Conservation (phyloP, 306 rosid species). For the Citrullus mucosospermus region DNA sequence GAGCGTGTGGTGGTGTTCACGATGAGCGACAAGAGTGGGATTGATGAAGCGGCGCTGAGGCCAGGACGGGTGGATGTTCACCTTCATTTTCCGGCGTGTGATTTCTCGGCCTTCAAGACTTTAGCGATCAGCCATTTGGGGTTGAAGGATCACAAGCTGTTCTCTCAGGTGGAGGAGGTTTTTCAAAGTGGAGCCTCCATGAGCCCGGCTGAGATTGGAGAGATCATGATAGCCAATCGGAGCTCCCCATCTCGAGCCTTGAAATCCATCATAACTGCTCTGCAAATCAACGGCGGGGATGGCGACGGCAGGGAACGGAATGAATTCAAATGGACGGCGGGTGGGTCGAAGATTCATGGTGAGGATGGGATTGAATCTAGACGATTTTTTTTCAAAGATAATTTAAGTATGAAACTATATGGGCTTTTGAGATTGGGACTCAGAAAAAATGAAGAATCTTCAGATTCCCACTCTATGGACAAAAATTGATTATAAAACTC, state of each 20-base stretch:
- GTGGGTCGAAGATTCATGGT: not conserved
- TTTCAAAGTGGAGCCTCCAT: slow-evolving; percentile 51
- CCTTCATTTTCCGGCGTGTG: slow-evolving; percentile 66
- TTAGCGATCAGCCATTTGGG: slow-evolving; percentile 61
- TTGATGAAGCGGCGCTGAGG: slow-evolving; percentile 53
- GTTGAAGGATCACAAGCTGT: slow-evolving; percentile 86
- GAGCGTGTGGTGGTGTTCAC: slow-evolving; percentile 83
- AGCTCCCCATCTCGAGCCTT: slow-evolving; percentile 75
- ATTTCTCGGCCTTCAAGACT: slow-evolving; percentile 68
- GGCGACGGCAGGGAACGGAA: slow-evolving; percentile 20
- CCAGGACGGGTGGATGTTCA: slow-evolving; percentile 84
- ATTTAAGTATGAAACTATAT: slow-evolving; percentile 53
- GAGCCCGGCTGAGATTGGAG: slow-evolving; percentile 76
- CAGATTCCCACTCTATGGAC: slow-evolving; percentile 12
- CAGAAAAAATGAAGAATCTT: slow-evolving; percentile 35
- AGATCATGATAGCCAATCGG: slow-evolving; percentile 81
- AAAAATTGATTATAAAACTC: not conserved
- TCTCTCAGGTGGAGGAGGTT: slow-evolving; percentile 67
- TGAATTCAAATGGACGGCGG: slow-evolving; percentile 32
- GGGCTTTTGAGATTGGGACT: slow-evolving; percentile 75
- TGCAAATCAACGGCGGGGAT: slow-evolving; percentile 32
- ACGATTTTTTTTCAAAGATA: slow-evolving; percentile 36
- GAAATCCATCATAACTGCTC: slow-evolving; percentile 64
- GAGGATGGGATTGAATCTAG: slow-evolving; percentile 22
- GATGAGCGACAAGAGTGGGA: slow-evolving; percentile 38